These are phyloP conservation scores for Hypoxylon sp. DNA, from an alignment of 2,329 filamentous ascomycete genomes.

Conservation along the genomic window DNA sequence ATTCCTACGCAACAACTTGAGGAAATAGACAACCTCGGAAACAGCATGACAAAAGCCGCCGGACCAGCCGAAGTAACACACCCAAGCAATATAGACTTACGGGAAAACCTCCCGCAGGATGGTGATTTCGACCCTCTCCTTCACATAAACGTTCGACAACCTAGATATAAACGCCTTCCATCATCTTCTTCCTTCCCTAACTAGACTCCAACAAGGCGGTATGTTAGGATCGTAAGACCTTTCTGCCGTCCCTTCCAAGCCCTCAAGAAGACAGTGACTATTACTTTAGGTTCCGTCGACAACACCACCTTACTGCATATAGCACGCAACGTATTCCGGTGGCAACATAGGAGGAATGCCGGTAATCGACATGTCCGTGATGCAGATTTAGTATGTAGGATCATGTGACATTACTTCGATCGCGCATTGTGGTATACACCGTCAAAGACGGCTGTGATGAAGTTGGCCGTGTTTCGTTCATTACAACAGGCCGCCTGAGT, in stretches of 20 bases:
- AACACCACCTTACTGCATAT: slow-evolving; percentile 18
- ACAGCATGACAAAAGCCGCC: slow-evolving; percentile 44
- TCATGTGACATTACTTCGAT: neutral
- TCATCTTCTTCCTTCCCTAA: slow-evolving; percentile 17
- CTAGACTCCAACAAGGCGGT: slow-evolving; percentile 14
- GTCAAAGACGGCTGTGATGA: neutral
- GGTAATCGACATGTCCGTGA: slow-evolving; percentile 7
- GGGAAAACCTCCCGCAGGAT: slow-evolving; percentile 11
- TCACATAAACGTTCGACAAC: slow-evolving; percentile 34
- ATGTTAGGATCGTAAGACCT: slow-evolving; percentile 13
- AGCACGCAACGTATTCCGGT: slow-evolving; percentile 5
- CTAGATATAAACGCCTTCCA: slow-evolving; percentile 36
- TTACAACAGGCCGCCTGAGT: slow-evolving; percentile 19
- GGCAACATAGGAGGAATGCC: slow-evolving; percentile 16
- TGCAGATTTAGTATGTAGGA: slow-evolving; percentile 3
- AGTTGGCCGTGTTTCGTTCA: neutral
- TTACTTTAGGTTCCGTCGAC: slow-evolving; percentile 25
- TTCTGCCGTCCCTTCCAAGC: slow-evolving; percentile 16
- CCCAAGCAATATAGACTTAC: slow-evolving; percentile 29
- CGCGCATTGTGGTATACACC: neutral
- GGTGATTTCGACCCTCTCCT: slow-evolving; percentile 22
- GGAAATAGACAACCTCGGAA: slow-evolving; percentile 41
- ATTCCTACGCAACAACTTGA: slow-evolving; percentile 24
- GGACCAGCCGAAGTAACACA: slow-evolving; percentile 46
- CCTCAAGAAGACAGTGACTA: slow-evolving; percentile 17